These are phyloP conservation scores for Sporothrix brunneoviolacea DNA, from an alignment of 2,329 filamentous ascomycete genomes.

Conservation along the genomic window DNA sequence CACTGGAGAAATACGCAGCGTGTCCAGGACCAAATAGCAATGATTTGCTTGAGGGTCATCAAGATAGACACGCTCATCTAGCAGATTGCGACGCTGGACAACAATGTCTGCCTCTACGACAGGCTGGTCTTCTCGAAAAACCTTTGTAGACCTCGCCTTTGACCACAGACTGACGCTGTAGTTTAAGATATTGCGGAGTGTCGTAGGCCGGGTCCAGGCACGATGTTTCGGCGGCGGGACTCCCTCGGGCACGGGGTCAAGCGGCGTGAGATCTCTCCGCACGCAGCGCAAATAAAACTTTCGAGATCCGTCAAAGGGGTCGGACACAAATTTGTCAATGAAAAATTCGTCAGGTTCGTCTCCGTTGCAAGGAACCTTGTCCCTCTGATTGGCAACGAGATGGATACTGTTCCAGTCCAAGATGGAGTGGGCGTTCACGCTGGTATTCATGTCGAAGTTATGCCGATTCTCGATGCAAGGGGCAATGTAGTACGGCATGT, in stretches of 20 bases:
- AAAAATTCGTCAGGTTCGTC: slow-evolving; percentile 44
- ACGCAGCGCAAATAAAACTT: slow-evolving; percentile 51
- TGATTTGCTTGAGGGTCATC: slow-evolving; percentile 33
- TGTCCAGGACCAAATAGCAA: slow-evolving; percentile 70
- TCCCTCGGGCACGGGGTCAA: slow-evolving; percentile 56
- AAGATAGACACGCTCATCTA: slow-evolving; percentile 58
- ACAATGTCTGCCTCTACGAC: slow-evolving; percentile 72
- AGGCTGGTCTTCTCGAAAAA: slow-evolving; percentile 64
- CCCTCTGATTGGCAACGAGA: slow-evolving; percentile 2
- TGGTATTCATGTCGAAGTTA: slow-evolving; percentile 17
- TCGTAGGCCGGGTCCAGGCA: slow-evolving; percentile 31
- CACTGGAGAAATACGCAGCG: slow-evolving; percentile 62
- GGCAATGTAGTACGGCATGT: slow-evolving; percentile 78
- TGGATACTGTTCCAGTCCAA: slow-evolving; percentile 53
- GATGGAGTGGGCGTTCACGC: slow-evolving; percentile 23
- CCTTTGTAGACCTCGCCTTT: slow-evolving; percentile 45
- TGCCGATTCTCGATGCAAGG: slow-evolving; percentile 39
- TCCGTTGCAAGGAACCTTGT: slow-evolving; percentile 34
- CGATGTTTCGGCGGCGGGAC: slow-evolving; percentile 43
- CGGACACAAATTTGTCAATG: slow-evolving; percentile 46
- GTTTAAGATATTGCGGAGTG: slow-evolving; percentile 60
- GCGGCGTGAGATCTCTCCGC: slow-evolving; percentile 52
- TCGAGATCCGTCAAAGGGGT: slow-evolving; percentile 56
- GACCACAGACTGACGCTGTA: slow-evolving; percentile 74
- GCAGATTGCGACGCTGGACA: slow-evolving; percentile 71